phyloP scores from a whole-genome alignment of 169 alveolate genomes.

The Plasmodium gonderi region DNA sequence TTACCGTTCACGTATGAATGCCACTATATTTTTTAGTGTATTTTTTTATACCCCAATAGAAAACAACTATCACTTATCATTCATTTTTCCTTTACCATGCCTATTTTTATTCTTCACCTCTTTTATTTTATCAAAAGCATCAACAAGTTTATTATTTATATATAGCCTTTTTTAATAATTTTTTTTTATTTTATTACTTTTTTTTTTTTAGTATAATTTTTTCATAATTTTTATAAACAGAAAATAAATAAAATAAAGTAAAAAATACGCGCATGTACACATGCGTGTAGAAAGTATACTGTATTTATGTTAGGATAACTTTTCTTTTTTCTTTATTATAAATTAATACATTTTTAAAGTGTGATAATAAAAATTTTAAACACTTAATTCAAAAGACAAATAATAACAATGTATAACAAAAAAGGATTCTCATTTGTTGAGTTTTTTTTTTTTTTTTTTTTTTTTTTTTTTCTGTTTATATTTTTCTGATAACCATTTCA shows the following conservation, averaged over 20 bases:
- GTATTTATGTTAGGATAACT: neutral
- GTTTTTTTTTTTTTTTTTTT: neutral
- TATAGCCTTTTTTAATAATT: neutral
- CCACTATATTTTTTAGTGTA: neutral
- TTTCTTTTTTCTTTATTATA: constrained; percentile 6
- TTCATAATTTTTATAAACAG: constrained; percentile 28
- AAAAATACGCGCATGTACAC: neutral
- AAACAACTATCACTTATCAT: neutral
- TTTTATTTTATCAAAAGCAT: neutral
- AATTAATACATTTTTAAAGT: constrained; percentile 47
- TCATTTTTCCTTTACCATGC: neutral
- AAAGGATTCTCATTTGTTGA: constrained; percentile 1
- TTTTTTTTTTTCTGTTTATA: neutral
- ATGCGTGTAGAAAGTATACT: neutral
- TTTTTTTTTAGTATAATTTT: constrained; percentile 18
- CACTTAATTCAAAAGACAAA: constrained; percentile 58
- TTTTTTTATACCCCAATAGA: neutral
- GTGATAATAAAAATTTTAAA: constrained; percentile 13
- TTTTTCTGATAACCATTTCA: constrained; percentile 5
- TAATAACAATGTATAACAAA: constrained; percentile 3
- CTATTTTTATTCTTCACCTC: neutral
- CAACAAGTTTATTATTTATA: neutral
- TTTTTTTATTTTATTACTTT: too few species aligned
- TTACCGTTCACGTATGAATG: neutral
- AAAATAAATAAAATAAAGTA: constrained; percentile 15